phyloP scores from a whole-genome alignment of 768 basidiomycete genomes.

The Collybiopsis confluens region DNA sequence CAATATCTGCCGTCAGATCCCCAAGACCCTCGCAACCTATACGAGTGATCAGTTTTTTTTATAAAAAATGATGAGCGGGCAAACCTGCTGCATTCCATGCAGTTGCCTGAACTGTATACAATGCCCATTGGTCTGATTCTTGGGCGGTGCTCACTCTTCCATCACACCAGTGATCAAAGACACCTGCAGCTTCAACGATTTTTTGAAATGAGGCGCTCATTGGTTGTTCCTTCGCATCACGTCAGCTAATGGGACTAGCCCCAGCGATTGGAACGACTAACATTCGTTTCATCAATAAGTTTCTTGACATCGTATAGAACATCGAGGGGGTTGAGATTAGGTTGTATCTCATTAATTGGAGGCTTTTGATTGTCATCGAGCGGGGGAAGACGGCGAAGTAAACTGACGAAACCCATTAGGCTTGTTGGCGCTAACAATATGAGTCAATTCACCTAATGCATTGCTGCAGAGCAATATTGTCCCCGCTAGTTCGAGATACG shows the following conservation, averaged over 20 bases:
- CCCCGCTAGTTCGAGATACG: slow-evolving; percentile 69
- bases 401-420: no score
- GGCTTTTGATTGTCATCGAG: slow-evolving; percentile 42
- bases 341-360: slow-evolving; percentile 67
- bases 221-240: slow-evolving; percentile 58
- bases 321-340: slow-evolving; percentile 72
- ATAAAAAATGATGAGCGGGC: slow-evolving; percentile 1
- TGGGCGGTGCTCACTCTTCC: slow-evolving; percentile 41
- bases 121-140: slow-evolving; percentile 64
- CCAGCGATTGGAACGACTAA: slow-evolving; percentile 22
- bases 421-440: no score
- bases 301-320: slow-evolving; percentile 75
- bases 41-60: neutral
- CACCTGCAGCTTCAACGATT: slow-evolving; percentile 58
- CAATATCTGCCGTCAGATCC: slow-evolving; percentile 62
- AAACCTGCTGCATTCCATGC: slow-evolving; percentile 70
- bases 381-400: slow-evolving; percentile 68
- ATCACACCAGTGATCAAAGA: slow-evolving; percentile 73
- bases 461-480: slow-evolving; percentile 70
- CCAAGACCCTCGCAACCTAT: slow-evolving; percentile 67
- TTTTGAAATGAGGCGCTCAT: slow-evolving; percentile 65
- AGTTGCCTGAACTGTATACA: slow-evolving; percentile 69
- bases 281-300: slow-evolving; percentile 63
- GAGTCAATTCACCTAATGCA: slow-evolving; percentile 87
- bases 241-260: neutral